These are phyloP conservation scores for Myxozyma vanderwaltii DNA, from an alignment of 805 yeast species.

Conservation along the genomic window DNA sequence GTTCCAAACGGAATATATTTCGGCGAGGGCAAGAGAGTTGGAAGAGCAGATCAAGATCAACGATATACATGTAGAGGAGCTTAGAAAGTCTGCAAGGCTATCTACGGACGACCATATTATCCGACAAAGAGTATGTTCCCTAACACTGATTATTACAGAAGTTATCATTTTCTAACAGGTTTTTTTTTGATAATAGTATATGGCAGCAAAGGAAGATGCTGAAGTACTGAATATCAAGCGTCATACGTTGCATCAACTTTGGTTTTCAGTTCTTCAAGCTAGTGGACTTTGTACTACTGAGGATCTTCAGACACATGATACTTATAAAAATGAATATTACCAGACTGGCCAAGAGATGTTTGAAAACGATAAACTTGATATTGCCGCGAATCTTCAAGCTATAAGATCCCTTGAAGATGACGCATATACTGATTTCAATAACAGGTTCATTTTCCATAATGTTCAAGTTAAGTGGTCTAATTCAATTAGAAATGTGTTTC, in stretches of 20 bases:
- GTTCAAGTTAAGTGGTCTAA: constrained; percentile 81
- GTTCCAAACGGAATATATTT: constrained; percentile 54
- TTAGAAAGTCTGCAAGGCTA: constrained; percentile 13
- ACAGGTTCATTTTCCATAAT: constrained; percentile 72
- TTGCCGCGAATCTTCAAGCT: background rate
- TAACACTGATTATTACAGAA: background rate
- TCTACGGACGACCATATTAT: constrained; percentile 15
- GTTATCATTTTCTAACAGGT: background rate
- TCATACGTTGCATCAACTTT: constrained; percentile 23
- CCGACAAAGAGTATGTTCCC: constrained; percentile 16
- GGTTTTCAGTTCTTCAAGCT: constrained; percentile 21
- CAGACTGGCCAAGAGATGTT: constrained; percentile 8
- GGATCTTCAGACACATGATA: background rate
- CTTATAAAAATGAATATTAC: constrained; percentile 1
- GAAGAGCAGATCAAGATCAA: constrained; percentile 45
- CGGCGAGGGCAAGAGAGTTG: constrained; percentile 46
- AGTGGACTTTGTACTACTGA: constrained; percentile 6
- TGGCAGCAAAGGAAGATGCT: constrained; percentile 18
- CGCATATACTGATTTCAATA: constrained; percentile 49
- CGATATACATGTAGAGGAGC: constrained; percentile 10
- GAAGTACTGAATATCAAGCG: constrained; percentile 16
- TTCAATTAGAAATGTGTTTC: constrained; percentile 60
- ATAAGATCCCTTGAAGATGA: constrained; percentile 15
- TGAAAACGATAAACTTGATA: constrained; percentile 3
- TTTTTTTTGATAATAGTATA: constrained; percentile 5